Base-by-base conservation (phyloP, 75 land plant species). In the Picea glauca region DNA sequence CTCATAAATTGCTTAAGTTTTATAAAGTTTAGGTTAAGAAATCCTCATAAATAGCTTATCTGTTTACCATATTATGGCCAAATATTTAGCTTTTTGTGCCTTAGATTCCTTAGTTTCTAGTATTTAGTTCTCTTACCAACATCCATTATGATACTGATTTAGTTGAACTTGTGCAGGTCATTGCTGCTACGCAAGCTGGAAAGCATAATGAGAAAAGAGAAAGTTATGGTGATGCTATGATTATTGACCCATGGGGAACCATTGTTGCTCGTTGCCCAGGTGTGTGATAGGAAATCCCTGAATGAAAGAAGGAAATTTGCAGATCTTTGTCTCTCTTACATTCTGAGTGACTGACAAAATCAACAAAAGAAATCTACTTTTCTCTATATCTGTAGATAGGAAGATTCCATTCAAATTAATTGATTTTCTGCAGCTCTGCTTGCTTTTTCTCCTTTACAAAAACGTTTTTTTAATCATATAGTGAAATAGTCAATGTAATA, bases 221-320 rank as follows among this genome's bases (percentile, higher is more conserved):
- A 77, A 96, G 99, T 79, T 96, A 90, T 84, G 99, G 99, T 21
- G 99, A 96, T 77, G 82, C 99, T 38, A 57, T 96, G 46, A 92
- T 96, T 68, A 89, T 96, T 80, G 99, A 96, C 75, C 98, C 99
- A 65, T 96, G 99, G 99, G 99, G 99, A 68, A 88, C 81, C 32
- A 77, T 96, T 76, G 78, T 94, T 78, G 98, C 91, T 33, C 87
- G 99, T 11, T 87, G 95, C 57, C 79, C 94, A 74, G 99, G 99
- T 96, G 63, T 70, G 35, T 32, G 68, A 23, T 26, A 15, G 40
- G 7, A 66, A 33, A 38, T 66, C 4, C 13, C 20, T 43, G 74
- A 38, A 70, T 43, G 74, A 43, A 70, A 38, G 17, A n/a, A 38
- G 8, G 50, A 70, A 20, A 20, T 7, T 70, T 43, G n/a, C 21